Conservation (phyloP, 2,329 filamentous ascomycete genomes). For the Rhynchosporium graminicola region DNA sequence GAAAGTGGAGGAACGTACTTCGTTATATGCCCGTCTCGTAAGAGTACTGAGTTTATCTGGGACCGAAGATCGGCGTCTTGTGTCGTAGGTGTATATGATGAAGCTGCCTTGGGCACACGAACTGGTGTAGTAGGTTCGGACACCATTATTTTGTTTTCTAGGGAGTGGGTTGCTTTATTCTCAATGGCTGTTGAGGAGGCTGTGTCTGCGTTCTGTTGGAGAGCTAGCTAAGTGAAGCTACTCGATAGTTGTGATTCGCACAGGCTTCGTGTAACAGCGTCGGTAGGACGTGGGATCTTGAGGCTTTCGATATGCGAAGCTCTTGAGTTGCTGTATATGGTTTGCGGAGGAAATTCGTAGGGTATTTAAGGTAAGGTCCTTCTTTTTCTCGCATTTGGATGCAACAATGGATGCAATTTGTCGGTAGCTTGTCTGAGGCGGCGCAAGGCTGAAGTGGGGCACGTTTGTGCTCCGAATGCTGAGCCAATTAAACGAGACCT, state of each 20-base stretch:
- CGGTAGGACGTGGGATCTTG: background rate
- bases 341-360: background rate
- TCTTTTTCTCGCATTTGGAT: background rate
- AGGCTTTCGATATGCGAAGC: background rate
- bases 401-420: background rate
- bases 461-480: background rate
- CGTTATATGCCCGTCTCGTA: conserved; percentile 59
- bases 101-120: conserved; percentile 57
- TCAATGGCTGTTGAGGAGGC: background rate
- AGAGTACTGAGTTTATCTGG: conserved; percentile 59
- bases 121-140: conserved; percentile 50
- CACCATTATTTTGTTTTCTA: conserved; percentile 1
- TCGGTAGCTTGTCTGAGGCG: conserved; percentile 10
- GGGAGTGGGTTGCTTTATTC: background rate
- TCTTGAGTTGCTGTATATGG: background rate
- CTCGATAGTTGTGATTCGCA: background rate
- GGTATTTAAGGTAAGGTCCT: background rate
- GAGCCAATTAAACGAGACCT: background rate
- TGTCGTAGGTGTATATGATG: conserved; percentile 60
- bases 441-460: conserved; percentile 16
- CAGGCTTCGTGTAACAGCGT: background rate
- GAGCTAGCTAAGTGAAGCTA: background rate
- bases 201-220: background rate
- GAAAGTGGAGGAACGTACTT: conserved; percentile 47
- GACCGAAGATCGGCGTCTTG: conserved; percentile 63